Base-by-base conservation (phyloP, 768 basidiomycete genomes). In the Plicaturopsis crispa region DNA sequence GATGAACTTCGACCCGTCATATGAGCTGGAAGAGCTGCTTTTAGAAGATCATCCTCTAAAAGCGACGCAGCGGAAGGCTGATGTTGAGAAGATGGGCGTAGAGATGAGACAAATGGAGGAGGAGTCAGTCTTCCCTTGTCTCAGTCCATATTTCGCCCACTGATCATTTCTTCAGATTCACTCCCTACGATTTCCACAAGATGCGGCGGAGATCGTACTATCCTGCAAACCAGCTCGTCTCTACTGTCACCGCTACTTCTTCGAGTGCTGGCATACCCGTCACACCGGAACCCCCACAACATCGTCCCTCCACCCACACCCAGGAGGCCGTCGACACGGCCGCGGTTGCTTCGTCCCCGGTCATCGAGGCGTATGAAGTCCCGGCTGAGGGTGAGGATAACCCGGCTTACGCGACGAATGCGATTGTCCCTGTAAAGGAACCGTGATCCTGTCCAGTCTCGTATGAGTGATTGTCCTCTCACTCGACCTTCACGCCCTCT, bases 101-200 rank as follows among this genome's bases (percentile, higher is more conserved):
- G 96, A 99, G 60, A 92, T 93, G 88, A 69, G 87, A 44, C 83
- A 91, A 64, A 96, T 98, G 92, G 96, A 99, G 62, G 92, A 97
- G 56, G 91, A 94, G 92, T 97, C 52, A 43, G 75, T 64, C 26
- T 13, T 8, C 26, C 24, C 37, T 14, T 23, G 13, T 31, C 17
- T 19, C 36, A 39, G 19, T 3, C n/a, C 36, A 47, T 45, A 22
- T 41, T 39, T 33, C 21, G 39, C 26, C 14, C 7, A 43, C 35
- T 36, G 31, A 11, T 7, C 6, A n/a, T 24, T 32, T 30, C 18
- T 19, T 13, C 48, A 94, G 91, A 59, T 96, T 96, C 59, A 82
- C 83, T 12, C 71, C 84, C 5, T 96, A 96, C 51, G 92, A 97
- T 60, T 94, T 89, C 60, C 83, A 82, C 62, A 84, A 82, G 61